Percentiles rank a stretch among this genome's conserved stretches.
These are phyloP conservation scores for Apophysomyces ossiformis DNA, from an alignment of 371 early-diverging fungal species.

Conservation along the genomic window DNA sequence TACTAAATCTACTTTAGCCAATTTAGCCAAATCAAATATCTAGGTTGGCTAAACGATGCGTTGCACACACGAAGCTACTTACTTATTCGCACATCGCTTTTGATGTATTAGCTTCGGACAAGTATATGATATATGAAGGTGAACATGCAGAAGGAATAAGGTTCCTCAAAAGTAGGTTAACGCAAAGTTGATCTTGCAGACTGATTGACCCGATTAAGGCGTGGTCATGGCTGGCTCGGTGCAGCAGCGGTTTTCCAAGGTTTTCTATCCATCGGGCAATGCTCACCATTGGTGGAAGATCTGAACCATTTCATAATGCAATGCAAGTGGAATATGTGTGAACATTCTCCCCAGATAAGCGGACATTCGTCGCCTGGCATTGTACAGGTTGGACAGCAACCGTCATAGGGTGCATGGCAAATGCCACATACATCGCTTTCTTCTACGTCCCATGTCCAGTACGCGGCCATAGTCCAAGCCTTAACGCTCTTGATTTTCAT, in stretches of 20 bases:
- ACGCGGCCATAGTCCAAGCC: constrained; percentile 43
- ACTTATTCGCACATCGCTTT: too few relatives aligned
- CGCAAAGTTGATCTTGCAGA: too few relatives aligned
- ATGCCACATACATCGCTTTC: constrained; percentile 78
- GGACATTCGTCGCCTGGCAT: constrained; percentile 90
- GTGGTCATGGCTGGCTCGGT: constrained; percentile 3
- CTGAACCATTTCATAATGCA: constrained; percentile 84
- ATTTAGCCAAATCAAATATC: too few relatives aligned
- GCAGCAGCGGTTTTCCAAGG: constrained; percentile 66
- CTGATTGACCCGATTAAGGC: too few relatives aligned
- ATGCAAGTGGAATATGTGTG: constrained; percentile 91
- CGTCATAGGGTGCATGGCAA: constrained; percentile 80
- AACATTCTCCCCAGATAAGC: constrained; percentile 85
- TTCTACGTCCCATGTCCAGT: constrained; percentile 51
- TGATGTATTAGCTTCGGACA: too few relatives aligned
- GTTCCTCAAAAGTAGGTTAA: too few relatives aligned
- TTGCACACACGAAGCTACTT: too few relatives aligned
- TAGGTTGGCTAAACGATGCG: too few relatives aligned
- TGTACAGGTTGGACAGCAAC: constrained; percentile 82
- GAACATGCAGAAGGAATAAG: too few relatives aligned
- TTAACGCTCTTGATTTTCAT: constrained; percentile 46
- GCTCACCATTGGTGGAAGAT: constrained; percentile 66
- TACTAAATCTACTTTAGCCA: too few relatives aligned
- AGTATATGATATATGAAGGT: too few relatives aligned
- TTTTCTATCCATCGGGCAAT: constrained; percentile 86